Base-by-base conservation (phyloP, 2,329 filamentous ascomycete species). In the Phyllosticta capitalensis region DNA sequence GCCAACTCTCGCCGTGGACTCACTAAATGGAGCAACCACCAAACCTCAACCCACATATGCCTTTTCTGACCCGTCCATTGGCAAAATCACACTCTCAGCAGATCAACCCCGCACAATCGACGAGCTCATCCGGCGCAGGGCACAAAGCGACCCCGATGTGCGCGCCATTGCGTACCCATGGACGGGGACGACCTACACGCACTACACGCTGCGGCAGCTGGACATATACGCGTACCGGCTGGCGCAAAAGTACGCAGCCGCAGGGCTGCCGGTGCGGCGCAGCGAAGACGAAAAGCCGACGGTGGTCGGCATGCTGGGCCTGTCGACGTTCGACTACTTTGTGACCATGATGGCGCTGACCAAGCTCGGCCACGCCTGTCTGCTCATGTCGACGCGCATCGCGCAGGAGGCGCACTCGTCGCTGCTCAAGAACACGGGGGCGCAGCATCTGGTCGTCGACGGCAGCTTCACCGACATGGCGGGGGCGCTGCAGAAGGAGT, bases 321-420 rank as follows among this genome's bases (percentile, higher is more conserved):
- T 75, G 1, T 83, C 81, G 0, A 78, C 79, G 61, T 71, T 85
- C 5, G 78, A 82, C 57, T 82, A 82, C 62, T 72, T 83, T 30
- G 70, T 83, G 30, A 79, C 79, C 2, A 71, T 80, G 52, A 73
- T 84, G 52, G 82, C 80, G 0, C 65, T 85, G 53, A 77, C 75
- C 33, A 78, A 81, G 61, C 70, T 85, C 6, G 82, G 83, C 10
- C 80, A 81, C 69, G 78, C 80, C 0, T 73, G 77, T 2, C 69
- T 84, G 1, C 75, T 83, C 38, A 71, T 84, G 2, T 83, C 81
- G 0, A 81, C 80, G 2, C 71, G 82, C 9, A 73, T 84, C 2
- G 75, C 80, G 2, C 72, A 75, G 1, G 74, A 77, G 56, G 82
- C 82, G 2, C 79, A 81, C 60, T 67, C 74, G 14, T 75, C 73